Base-by-base conservation (phyloP, 2,329 filamentous ascomycete species). In the Dryadomyces quercus-mongolicae region DNA sequence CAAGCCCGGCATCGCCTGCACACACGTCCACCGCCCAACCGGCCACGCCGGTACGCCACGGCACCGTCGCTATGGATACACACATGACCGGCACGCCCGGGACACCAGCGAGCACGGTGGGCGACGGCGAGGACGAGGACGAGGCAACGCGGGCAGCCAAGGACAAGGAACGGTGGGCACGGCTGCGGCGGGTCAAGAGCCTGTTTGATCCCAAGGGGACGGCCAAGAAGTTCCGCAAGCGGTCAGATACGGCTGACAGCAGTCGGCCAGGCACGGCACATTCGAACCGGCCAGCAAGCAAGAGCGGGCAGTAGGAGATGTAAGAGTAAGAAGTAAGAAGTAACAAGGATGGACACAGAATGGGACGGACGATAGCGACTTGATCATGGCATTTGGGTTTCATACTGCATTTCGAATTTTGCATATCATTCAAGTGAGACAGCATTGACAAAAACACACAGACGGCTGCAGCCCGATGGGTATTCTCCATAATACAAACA, bases 121-220 rank as follows among this genome's bases (percentile, higher is more conserved):
- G 40, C 10, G 51, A 38, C 1, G 55, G 25, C 18, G 78, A 77
- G 45, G 74, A 73, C 16, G 68, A 74, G 10, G 71, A 77, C 20
- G 72, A 75, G 48, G 71, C 69, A 43, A 66, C 66, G 0, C 70
- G 74, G 25, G 72, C 75, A 49, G 74, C 70, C 47, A 85, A 85
- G 64, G 85, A 88, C 57, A 85, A 85, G 65, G 82, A 86, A 67
- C 75, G 85, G 59, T 88, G 84, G 84, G 78, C 82, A n/a, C 76
- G 82, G 60, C 68, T 89, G 58, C 77, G 82, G 61, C 77, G 80
- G 55, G 83, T 89, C 55, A 86, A 86, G 73, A 86, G 83, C 63
- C 68, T 86, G 49, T 82, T 89, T 62, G 82, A 85, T 58, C 74
- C 79, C 6, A 88, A 86, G 66, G 75, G 74, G 1, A 71, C 51